Conservation (phyloP, 176 grass and related monocot genomes). For the Luzula sylvatica region DNA sequence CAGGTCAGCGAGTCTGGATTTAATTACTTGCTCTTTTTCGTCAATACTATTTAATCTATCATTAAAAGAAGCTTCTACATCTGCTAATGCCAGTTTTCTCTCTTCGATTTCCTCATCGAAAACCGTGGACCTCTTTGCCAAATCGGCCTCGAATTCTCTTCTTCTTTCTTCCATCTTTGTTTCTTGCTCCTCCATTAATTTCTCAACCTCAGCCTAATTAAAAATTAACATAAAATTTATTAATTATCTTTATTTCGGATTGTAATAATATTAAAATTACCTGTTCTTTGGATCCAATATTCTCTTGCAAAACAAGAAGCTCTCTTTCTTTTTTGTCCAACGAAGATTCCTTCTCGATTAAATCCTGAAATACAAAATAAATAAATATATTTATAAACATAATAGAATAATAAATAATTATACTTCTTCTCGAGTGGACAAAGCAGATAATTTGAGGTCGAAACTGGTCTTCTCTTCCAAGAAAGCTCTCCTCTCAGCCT, state of each 20-base stretch:
- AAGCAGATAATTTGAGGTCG: slow-evolving; percentile 54
- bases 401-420: slow-evolving; percentile 12
- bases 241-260: slow-evolving; percentile 6
- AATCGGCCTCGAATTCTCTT: slow-evolving; percentile 52
- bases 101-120: slow-evolving; percentile 42
- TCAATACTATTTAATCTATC: slow-evolving; percentile 25
- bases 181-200: slow-evolving; percentile 47
- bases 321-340: slow-evolving; percentile 73
- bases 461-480: slow-evolving; percentile 51
- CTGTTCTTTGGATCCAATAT: slow-evolving; percentile 61
- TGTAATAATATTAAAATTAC: slow-evolving; percentile 20
- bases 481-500: slow-evolving; percentile 47
- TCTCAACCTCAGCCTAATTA: slow-evolving; percentile 67
- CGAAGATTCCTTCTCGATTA: slow-evolving; percentile 50
- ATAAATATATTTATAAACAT: background rate
- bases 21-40: slow-evolving; percentile 28
- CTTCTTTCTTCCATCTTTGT: slow-evolving; percentile 35
- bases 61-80: slow-evolving; percentile 41
- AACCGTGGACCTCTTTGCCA: slow-evolving; percentile 32
- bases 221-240: slow-evolving; percentile 10
- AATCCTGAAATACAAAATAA: slow-evolving; percentile 33
- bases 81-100: slow-evolving; percentile 28
- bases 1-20: slow-evolving; percentile 33
- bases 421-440: slow-evolving; percentile 75
- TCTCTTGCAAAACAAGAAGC: slow-evolving; percentile 73